These are phyloP conservation scores for Zangia roseola DNA, from an alignment of 768 basidiomycete species.

Conservation along the genomic window DNA sequence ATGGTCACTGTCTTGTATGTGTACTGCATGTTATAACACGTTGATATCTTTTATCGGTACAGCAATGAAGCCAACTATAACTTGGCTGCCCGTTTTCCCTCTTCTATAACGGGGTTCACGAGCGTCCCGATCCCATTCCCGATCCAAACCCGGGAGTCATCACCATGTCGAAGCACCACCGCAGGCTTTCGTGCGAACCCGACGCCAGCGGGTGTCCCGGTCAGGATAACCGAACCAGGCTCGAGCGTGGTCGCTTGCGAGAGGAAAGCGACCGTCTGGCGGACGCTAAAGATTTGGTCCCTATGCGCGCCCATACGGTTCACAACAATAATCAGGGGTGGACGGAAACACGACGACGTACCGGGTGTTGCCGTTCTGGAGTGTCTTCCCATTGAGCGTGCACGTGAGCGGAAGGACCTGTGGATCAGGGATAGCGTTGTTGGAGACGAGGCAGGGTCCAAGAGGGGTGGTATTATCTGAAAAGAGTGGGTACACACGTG, in stretches of 20 bases:
- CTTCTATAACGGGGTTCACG: constrained; percentile 76
- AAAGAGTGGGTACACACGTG: too few relatives aligned
- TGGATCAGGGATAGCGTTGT: constrained; percentile 60
- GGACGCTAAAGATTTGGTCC: constrained; percentile 78
- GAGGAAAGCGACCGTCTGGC: constrained; percentile 74
- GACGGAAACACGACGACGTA: constrained; percentile 21
- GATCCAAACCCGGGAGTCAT: constrained; percentile 66
- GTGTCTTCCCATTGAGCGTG: constrained; percentile 59
- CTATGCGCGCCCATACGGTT: constrained; percentile 35
- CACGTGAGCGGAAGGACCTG: constrained; percentile 62
- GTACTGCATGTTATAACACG: neutral
- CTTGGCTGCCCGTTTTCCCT: constrained; percentile 42
- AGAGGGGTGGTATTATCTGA: constrained; percentile 53
- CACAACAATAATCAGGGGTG: neutral
- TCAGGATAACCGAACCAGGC: constrained; percentile 80
- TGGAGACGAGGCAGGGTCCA: constrained; percentile 79
- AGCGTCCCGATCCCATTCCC: constrained; percentile 77
- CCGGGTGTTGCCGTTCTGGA: constrained; percentile 83
- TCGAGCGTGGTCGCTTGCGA: constrained; percentile 83
- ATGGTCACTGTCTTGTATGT: neutral
- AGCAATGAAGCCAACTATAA: constrained; percentile 38
- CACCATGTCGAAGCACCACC: constrained; percentile 69
- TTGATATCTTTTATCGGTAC: too few relatives aligned
- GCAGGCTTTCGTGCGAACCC: constrained; percentile 76
- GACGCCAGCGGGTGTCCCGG: constrained; percentile 80